Base-by-base conservation (phyloP, 768 basidiomycete species). In the Russula earlei region DNA sequence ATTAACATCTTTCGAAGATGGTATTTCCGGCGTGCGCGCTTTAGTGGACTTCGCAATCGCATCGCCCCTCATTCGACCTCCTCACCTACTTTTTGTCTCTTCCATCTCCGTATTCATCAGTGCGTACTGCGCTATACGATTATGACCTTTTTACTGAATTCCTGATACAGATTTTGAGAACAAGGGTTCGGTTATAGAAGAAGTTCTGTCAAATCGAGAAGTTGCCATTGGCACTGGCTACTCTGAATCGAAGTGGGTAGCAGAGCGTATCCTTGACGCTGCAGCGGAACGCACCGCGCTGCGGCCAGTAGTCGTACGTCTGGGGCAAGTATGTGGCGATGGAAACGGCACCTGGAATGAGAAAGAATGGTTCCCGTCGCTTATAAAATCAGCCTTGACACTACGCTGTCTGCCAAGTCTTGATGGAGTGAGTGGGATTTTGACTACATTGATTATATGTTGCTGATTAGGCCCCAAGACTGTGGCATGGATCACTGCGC, bases 241-340 rank as follows among this genome's bases (percentile, higher is more conserved):
- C 42, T 59, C 62, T 10, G 65, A 66, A 41, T 62, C 64, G 20
- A 68, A 68, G 48, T 66, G 60, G 59, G 29, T 62, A 31, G 49
- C 55, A 17, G 60, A 63, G 49, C 60, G 61, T 31, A 65, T 67
- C 34, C 56, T 67, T 3, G 58, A 63, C 12, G 59, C 59, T 24
- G 59, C 65, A 24, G 54, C 54, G 29, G 58, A 60, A 41, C 48
- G 52, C 14, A 62, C 61, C 9, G 47, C 45, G 5, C 33, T 60
- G 24, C 49, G 36, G 29, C 61, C 61, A n/a, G 52, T 53, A 11
- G 58, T 57, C 20, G 64, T 67, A 8, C 66, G 67, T 33, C 56
- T 68, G 2, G 67, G 67, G 1, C 67, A 68, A 41, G 60, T 68
- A 15, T 62, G 61, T 31, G 67, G 67, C 14, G 67, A 65, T 10